Conservation (phyloP, 345 rosid species). For the Salix caprea region DNA sequence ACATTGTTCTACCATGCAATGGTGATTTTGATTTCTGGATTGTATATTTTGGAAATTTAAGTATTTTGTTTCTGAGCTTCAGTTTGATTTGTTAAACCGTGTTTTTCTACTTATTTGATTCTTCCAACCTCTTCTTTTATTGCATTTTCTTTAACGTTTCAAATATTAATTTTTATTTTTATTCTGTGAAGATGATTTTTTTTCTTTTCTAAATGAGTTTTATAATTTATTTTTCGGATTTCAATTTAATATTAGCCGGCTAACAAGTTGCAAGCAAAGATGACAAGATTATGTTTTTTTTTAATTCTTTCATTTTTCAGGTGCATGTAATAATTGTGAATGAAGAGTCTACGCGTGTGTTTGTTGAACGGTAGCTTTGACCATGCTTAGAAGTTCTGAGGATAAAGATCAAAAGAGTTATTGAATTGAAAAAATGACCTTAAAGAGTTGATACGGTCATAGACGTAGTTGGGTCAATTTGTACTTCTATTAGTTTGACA, state of each 20-base stretch:
- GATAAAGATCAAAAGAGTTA: not conserved
- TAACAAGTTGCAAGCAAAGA: conserved; percentile 10
- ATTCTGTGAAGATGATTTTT: not conserved
- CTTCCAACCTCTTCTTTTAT: not conserved
- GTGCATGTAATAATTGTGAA: not conserved
- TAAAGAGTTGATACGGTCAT: conserved; percentile 19
- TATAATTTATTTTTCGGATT: not conserved
- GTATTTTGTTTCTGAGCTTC: not conserved
- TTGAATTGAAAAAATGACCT: conserved; percentile 1
- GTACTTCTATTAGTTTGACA: conserved; percentile 11
- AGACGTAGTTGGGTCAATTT: conserved; percentile 8
- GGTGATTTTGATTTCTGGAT: not conserved
- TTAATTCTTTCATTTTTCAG: not conserved
- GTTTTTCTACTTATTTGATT: conserved; percentile 1
- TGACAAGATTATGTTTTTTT: not conserved
- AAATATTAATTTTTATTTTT: not conserved
- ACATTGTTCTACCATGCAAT: conserved; percentile 15
- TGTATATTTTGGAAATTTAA: not conserved
- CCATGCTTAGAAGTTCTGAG: conserved; percentile 8
- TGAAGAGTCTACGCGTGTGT: not conserved
- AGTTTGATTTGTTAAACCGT: not conserved
- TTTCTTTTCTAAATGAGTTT: not conserved
- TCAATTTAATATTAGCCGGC: not conserved
- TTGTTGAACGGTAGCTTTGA: conserved; percentile 17
- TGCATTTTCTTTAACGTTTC: not conserved